A percentile compares a stretch with the other conserved stretches of the same genome.
Conservation (phyloP, 2,329 filamentous ascomycete genomes). For the Aspergillus sp. region DNA sequence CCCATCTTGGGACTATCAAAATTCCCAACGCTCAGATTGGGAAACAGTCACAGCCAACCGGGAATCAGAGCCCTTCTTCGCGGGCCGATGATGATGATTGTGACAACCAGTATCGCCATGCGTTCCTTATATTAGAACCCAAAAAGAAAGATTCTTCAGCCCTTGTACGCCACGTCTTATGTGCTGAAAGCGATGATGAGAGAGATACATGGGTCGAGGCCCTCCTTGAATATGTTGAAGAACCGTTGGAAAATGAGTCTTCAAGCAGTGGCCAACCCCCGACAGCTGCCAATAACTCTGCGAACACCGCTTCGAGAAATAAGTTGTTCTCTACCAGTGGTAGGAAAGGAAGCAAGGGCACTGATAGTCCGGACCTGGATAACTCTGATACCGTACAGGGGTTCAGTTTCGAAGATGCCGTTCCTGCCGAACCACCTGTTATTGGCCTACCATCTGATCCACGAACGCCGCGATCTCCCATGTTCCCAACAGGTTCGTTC, state of each 20-base stretch:
- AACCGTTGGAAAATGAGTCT: conserved; percentile 32
- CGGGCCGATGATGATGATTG: conserved; percentile 70
- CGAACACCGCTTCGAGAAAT: conserved; percentile 22
- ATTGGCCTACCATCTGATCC: conserved; percentile 44
- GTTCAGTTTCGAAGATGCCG: conserved; percentile 58
- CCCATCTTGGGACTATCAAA: conserved; percentile 91
- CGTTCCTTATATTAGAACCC: conserved; percentile 90
- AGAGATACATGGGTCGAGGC: conserved; percentile 92
- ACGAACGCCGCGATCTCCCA: conserved; percentile 34
- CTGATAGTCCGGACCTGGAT: conserved; percentile 41
- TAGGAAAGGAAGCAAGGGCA: conserved; percentile 33
- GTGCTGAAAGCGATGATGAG: conserved; percentile 90
- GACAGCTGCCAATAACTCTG: conserved; percentile 18
- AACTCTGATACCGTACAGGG: conserved; percentile 42
- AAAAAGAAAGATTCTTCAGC: conserved; percentile 93
- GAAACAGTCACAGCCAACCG: conserved; percentile 72
- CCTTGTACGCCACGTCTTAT: conserved; percentile 88
- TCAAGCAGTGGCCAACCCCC: conserved; percentile 22
- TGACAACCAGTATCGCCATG: conserved; percentile 94
- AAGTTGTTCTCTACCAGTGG: conserved; percentile 25
- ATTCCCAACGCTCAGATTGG: conserved; percentile 88
- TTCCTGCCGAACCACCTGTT: conserved; percentile 58
- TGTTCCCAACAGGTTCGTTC: conserved; percentile 29
- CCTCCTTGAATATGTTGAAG: conserved; percentile 82
- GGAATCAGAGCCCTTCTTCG: conserved; percentile 60